Base-by-base conservation (phyloP, 306 rosid genomes). In the Rosa rugosa region DNA sequence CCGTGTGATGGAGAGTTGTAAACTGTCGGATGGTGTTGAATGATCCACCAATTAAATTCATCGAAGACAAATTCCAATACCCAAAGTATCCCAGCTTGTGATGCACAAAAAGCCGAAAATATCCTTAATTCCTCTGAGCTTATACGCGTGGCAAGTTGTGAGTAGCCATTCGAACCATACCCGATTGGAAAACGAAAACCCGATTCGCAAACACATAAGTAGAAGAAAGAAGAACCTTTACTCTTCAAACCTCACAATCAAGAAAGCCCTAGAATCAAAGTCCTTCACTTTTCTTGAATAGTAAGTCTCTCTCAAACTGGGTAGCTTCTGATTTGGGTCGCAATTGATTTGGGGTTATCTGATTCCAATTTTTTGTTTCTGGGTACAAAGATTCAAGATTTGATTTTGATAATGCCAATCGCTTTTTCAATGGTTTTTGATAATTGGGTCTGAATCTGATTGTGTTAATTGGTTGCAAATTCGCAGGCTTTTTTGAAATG, bases 401-500 rank as follows among this genome's bases (percentile, higher is more conserved):
- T 27, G 68, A 27, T 27, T 62, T 62, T 62, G 41, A 62, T 13
- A 12, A 62, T 2, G 44, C 4, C 44, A 4, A 64, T 6, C 4
- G 69, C 5, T 0, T 31, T 14, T 64, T 9, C 4, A 16, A 2
- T 49, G 2, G 25, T 27, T 13, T 27, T n/a, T 47, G 5, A 47
- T 10, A 36, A 25, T 18, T 50, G 31, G 65, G 13, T 51, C 20
- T 34, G 76, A 40, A 40, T 54, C 47, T 38, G n/a, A 23, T 34
- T 31, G 64, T 31, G 42, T 23, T 59, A 17, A 42, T 72, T 77
- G 54, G n/a, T 36, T 51, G 50, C 51, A 46, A 72, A 47, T 13
- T 50, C 13, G 34, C 42, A 47, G 17, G 70, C 2, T 77, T 23
- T 69, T 57, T 36, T 0, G 68, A 12, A n/a, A 85, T 85, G 85